Conservation (phyloP, 78 protist species). For the Speleostelium caveatum region DNA sequence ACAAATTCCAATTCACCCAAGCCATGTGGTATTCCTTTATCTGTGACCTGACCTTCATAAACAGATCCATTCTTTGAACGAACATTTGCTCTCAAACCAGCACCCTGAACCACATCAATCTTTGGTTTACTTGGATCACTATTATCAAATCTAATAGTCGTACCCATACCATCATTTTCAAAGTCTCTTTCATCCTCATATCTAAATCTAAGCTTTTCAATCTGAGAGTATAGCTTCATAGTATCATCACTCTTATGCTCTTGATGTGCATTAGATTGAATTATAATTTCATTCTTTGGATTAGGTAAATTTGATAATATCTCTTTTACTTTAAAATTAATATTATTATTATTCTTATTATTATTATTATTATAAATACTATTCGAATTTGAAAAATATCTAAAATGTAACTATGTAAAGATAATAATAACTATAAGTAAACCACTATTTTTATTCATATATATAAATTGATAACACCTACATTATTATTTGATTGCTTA, state of each 20-base stretch:
- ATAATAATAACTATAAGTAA: too few relatives aligned
- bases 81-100: conserved; percentile 15
- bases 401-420: too few relatives aligned
- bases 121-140: neutral
- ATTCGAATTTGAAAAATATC: neutral
- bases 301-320: conserved; percentile 14
- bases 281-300: neutral
- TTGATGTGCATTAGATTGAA: neutral
- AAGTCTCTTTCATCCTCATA: neutral
- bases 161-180: neutral
- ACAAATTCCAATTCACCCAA: conserved; percentile 43
- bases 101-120: neutral
- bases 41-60: conserved; percentile 30
- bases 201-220: neutral
- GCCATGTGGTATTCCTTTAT: conserved; percentile 57
- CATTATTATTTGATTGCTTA: too few relatives aligned
- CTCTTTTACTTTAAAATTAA: neutral
- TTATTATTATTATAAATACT: too few relatives aligned
- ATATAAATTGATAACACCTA: too few relatives aligned
- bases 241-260: neutral
- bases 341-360: conserved; percentile 1
- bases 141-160: neutral
- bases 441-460: too few relatives aligned
- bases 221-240: neutral
- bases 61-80: conserved; percentile 16